Evolutionary conservation across 2,329 filamentous ascomycete genomes (phyloP).

Genomic region (Trichophyton rubrum): DNA sequence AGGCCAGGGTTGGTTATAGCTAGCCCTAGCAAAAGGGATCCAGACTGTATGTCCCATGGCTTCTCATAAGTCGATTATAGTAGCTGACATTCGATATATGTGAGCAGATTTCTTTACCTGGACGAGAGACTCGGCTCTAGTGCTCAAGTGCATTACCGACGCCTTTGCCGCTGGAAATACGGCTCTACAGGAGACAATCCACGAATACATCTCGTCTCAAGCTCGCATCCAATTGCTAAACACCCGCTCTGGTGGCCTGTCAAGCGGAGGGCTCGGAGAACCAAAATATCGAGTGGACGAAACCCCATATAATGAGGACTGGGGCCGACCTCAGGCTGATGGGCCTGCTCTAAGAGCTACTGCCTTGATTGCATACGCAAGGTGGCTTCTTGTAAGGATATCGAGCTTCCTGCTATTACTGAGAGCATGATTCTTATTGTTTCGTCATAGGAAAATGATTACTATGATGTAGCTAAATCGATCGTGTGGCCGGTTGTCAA

Average conservation of each 20-base stretch:
- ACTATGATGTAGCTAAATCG: constrained; percentile 37
- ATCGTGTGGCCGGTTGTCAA: constrained; percentile 60
- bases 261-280: constrained; percentile 50
- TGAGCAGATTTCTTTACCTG: constrained; percentile 60
- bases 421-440: neutral
- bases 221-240: constrained; percentile 51
- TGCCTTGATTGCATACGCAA: constrained; percentile 35
- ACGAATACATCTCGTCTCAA: constrained; percentile 56
- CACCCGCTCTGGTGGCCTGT: constrained; percentile 51
- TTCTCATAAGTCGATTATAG: no score
- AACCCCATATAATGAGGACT: constrained; percentile 50
- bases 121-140: constrained; percentile 63
- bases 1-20: constrained; percentile 43
- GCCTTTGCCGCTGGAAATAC: constrained; percentile 51
- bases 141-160: constrained; percentile 57
- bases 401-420: neutral
- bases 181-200: constrained; percentile 47
- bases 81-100: neutral
- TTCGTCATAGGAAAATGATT: constrained; percentile 37
- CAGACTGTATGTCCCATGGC: constrained; percentile 37
- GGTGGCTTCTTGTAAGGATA: constrained; percentile 47
- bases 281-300: constrained; percentile 58
- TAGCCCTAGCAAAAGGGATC: constrained; percentile 43
- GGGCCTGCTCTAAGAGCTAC: constrained; percentile 25
- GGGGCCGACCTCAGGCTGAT: constrained; percentile 61